Evolutionary conservation across 2,329 filamentous ascomycete species (phyloP).

Genomic region (Achaetomium macrosporum): DNA sequence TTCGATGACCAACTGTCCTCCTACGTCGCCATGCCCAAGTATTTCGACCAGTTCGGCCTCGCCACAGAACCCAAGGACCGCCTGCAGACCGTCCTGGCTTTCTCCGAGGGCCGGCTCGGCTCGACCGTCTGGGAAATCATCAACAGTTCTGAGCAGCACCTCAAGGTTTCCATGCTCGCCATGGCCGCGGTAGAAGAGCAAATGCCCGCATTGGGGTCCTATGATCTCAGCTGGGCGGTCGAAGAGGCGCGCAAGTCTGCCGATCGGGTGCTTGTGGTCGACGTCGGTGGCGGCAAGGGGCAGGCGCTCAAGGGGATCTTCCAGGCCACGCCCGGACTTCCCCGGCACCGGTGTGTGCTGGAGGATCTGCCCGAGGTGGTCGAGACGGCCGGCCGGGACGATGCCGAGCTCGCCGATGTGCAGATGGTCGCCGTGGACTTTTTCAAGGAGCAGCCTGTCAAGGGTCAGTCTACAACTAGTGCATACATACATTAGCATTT

Average conservation of each 20-base stretch:
- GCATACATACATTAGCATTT: no score
- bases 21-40: conserved; percentile 26
- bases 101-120: conserved; percentile 27
- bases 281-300: conserved; percentile 34
- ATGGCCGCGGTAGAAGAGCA: conserved; percentile 26
- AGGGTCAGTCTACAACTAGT: conserved; percentile 21
- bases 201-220: conserved; percentile 26
- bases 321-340: conserved; percentile 24
- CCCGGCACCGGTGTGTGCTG: conserved; percentile 25
- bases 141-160: conserved; percentile 22
- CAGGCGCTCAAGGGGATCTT: conserved; percentile 34
- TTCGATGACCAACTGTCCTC: conserved; percentile 24
- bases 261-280: conserved; percentile 29
- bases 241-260: not conserved
- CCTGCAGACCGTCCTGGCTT: conserved; percentile 27
- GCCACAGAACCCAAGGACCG: conserved; percentile 27
- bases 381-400: conserved; percentile 21
- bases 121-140: conserved; percentile 31
- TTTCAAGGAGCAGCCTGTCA: conserved; percentile 29
- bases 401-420: conserved; percentile 18
- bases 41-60: conserved; percentile 30
- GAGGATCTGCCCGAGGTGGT: conserved; percentile 33
- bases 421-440: conserved; percentile 29
- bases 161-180: conserved; percentile 26
- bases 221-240: conserved; percentile 30